Base-by-base conservation (phyloP, 371 early-diverging fungal species). In the Lichtheimia ornata region DNA sequence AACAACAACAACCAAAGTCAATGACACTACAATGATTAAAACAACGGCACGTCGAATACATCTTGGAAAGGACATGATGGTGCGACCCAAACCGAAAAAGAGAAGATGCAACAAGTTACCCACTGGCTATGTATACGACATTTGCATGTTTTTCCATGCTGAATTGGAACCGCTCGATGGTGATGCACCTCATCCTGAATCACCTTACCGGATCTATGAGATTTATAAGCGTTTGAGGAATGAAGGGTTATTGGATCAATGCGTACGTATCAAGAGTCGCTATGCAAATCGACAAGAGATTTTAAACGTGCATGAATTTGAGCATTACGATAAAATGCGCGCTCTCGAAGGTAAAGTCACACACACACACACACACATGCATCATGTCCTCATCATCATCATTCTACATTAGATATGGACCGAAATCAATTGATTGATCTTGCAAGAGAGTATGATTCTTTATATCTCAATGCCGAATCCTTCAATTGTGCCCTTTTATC, bases 391-490 rank as follows among this genome's bases (percentile, higher is more conserved):
- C n/a, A n/a, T n/a, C n/a, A n/a, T n/a, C n/a, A n/a, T n/a, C n/a
- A n/a, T n/a, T n/a, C n/a, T n/a, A n/a, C n/a, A n/a, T n/a, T n/a
- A 47, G 47, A 47, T 47, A 17, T 56, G 41, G 20, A 20, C 44
- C 11, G 27, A 0, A 28, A 63, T 5, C 59, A 40, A 5, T 50
- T 59, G 24, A 40, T 69, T 20, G 53, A 56, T 0, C 51, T 65
- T 35, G 71, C 72, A 49, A 56, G 59, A 13, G 41, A 62, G 1
- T 83, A 76, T 54, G 87, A 93, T 59, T 88, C 89, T 1, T 75
- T 94, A 15, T 93, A 91, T 70, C 65, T 93, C 20, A 90, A 87
- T 67, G 72, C 75, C 17, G 77, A 84, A 17, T 83, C 90, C 1
- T 79, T 77, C 35, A 81, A 80, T 47, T 85, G 84, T 52, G 88